phyloP scores from a whole-genome alignment of 371 early-diverging fungal genomes.

The Catenaria anguillulae region DNA sequence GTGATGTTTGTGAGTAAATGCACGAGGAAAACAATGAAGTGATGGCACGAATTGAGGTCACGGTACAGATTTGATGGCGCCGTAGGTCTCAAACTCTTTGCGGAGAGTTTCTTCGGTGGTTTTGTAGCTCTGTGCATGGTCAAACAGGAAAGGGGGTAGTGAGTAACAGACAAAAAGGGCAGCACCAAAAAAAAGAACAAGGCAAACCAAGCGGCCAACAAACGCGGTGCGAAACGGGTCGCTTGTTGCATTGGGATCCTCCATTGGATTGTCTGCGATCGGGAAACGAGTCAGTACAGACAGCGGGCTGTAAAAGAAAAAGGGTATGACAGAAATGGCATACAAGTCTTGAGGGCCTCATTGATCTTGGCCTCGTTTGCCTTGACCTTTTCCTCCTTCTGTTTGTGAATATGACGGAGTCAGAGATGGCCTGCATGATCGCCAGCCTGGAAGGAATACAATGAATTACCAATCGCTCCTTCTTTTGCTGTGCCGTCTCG shows the following conservation, averaged over 20 bases:
- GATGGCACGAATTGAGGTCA: no score
- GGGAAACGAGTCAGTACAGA: no score
- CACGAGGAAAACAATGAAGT: conserved; percentile 8
- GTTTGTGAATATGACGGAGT: no score
- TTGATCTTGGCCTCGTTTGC: not conserved
- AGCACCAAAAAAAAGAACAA: no score
- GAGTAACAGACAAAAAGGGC: no score
- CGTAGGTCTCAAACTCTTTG: conserved; percentile 69
- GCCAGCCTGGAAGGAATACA: no score
- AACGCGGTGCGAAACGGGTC: conserved; percentile 90
- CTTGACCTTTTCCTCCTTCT: not conserved
- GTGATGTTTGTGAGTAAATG: not conserved
- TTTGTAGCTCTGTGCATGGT: conserved; percentile 39
- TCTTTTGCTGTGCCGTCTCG: conserved; percentile 48
- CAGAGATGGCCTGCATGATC: no score
- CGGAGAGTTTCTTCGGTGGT: conserved; percentile 63
- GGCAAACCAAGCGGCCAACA: conserved; percentile 62
- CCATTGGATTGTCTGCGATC: no score
- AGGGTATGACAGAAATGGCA: no score
- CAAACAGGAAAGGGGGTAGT: not conserved
- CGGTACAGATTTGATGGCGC: conserved; percentile 59
- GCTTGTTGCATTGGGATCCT: conserved; percentile 22
- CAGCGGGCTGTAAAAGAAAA: no score
- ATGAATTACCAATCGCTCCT: conserved; percentile 59
- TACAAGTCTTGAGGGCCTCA: not conserved